Base-by-base conservation (phyloP, 163 green algal genomes). In the Volvox carteri region DNA sequence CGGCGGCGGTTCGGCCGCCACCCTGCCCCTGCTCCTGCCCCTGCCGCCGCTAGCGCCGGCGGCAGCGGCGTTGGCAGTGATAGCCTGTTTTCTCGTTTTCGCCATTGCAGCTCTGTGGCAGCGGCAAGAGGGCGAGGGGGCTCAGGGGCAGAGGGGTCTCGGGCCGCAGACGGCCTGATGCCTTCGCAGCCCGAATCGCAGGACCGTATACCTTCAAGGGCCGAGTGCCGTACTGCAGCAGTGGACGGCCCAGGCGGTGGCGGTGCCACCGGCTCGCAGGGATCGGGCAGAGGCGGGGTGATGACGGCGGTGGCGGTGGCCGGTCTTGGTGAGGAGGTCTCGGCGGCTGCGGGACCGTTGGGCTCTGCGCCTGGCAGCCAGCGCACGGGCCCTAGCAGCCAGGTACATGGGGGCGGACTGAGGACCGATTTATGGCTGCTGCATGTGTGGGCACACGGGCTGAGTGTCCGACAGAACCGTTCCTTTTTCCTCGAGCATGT, bases 1-100 rank as follows among this genome's bases (percentile, higher is more conserved):
- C 78, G 78, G n/a, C 78, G 78, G 19, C 39, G 78, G 39, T 56
- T 70, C 18, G n/a, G 33, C 48, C 21, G 30, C 5, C 25, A 16
- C 14, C 46, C 30, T 16, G 50, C n/a, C 2, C 3, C 25, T 35
- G 39, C 35, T 1, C 39, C 41, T 0, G 39, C 1, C 1, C 35
- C 16, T 2, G 21, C 35, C 19, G 18, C 18, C 19, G 25, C 9
- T 60, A 19, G 35, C 35, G 52, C 2, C 50, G 37, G 33, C 37
- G 28, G n/a, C 23, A n/a, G n/a, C 41, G 16, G 39, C 41, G 39
- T 19, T 19, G 42, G n/a, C 60, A n/a, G 30, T 54, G 35, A 37
- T 21, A 87, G 79, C 60, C 42, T 87, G 30, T 87, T 87, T 14
- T n/a, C 79, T 23, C 44, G 21, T n/a, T 67, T 87, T 44, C n/a